phyloP scores from a whole-genome alignment of 345 rosid genomes.

The Mangifera indica region DNA sequence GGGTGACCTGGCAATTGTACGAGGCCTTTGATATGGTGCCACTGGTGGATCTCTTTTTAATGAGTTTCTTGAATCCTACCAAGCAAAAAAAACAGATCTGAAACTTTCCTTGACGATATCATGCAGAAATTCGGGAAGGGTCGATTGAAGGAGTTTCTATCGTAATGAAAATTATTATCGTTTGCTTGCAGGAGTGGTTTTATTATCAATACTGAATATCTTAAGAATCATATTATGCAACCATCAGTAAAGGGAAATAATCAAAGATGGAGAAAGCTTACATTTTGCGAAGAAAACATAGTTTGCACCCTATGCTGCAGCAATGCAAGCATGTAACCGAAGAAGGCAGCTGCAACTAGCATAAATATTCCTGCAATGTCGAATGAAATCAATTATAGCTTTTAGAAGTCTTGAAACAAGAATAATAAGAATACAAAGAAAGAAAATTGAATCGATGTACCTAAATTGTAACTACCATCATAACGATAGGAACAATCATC shows the following conservation, averaged over 20 bases:
- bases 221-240: not conserved
- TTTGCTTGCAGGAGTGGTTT: not conserved
- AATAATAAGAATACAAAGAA: not conserved
- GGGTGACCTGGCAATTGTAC: conserved; percentile 62
- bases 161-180: not conserved
- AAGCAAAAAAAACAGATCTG: not conserved
- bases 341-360: conserved; percentile 74
- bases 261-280: not conserved
- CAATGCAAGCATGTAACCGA: conserved; percentile 88
- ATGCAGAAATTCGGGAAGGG: not conserved
- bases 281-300: conserved; percentile 58
- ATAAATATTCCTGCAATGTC: conserved; percentile 58
- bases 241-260: not conserved
- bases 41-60: conserved; percentile 39
- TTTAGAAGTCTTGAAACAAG: not conserved
- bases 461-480: conserved; percentile 62
- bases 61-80: conserved; percentile 45
- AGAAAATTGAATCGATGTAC: conserved; percentile 32
- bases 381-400: conserved; percentile 11
- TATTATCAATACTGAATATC: too few species aligned
- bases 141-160: not conserved
- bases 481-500: conserved; percentile 68
- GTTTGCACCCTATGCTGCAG: conserved; percentile 64
- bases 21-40: conserved; percentile 68
- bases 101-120: conserved; percentile 11